Evolutionary conservation across 2,329 filamentous ascomycete species (phyloP).

Genomic region (Alternaria sp.): DNA sequence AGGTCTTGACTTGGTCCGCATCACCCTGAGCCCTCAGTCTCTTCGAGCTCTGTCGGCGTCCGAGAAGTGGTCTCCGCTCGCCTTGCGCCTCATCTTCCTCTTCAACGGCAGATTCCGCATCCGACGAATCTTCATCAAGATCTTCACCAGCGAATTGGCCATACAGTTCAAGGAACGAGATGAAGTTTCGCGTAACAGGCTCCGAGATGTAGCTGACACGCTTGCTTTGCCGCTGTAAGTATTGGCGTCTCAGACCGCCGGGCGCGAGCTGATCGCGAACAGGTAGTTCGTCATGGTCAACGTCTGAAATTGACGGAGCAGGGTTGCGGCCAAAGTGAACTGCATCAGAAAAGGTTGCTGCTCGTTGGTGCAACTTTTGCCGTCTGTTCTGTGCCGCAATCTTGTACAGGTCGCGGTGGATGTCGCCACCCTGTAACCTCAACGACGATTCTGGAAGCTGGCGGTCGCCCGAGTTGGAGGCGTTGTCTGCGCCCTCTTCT

Average conservation of each 20-base stretch:
- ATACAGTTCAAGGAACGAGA: slow-evolving; percentile 78
- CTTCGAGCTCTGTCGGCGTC: slow-evolving; percentile 60
- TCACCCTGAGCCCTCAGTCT: slow-evolving; percentile 61
- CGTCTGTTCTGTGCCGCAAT: slow-evolving; percentile 65
- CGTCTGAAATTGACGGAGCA: slow-evolving; percentile 27
- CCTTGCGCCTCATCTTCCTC: slow-evolving; percentile 55
- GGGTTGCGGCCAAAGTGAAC: slow-evolving; percentile 29
- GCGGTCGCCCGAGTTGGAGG: slow-evolving; percentile 28
- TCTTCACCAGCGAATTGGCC: slow-evolving; percentile 80
- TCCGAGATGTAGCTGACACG: slow-evolving; percentile 53
- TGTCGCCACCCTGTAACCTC: slow-evolving; percentile 75
- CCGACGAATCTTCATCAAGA: slow-evolving; percentile 55
- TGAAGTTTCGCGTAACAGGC: slow-evolving; percentile 72
- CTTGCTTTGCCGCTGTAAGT: slow-evolving; percentile 52
- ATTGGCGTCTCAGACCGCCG: slow-evolving; percentile 63
- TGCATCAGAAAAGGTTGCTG: slow-evolving; percentile 71
- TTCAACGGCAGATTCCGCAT: slow-evolving; percentile 63
- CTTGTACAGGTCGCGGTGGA: slow-evolving; percentile 79
- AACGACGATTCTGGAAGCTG: slow-evolving; percentile 67
- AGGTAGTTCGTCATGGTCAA: slow-evolving; percentile 47
- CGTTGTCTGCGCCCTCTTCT: slow-evolving; percentile 32
- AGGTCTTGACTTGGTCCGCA: slow-evolving; percentile 73
- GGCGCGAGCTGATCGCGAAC: slow-evolving; percentile 57
- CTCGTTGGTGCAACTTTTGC: slow-evolving; percentile 58
- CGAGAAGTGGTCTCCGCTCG: slow-evolving; percentile 69